Conservation (phyloP, 371 early-diverging fungal species). For the Mucor irregularis region DNA sequence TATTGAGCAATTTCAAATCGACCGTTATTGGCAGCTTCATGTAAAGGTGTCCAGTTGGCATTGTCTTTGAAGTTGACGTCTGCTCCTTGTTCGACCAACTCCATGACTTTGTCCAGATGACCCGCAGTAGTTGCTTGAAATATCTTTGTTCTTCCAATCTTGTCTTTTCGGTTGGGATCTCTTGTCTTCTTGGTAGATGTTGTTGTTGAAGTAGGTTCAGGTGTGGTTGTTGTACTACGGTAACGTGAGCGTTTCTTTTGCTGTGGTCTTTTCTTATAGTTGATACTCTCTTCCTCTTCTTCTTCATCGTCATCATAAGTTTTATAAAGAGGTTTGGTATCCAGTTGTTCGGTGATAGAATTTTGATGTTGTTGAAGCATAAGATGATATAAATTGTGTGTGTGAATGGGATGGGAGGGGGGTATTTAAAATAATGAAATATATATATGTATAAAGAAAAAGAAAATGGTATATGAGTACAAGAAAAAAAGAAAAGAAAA, state of each 20-base stretch:
- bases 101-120: constrained; percentile 48
- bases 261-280: background rate
- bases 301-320: constrained; percentile 10
- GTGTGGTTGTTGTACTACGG: background rate
- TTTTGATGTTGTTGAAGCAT: too few species aligned
- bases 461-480: background rate
- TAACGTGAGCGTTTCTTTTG: too few species aligned
- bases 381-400: too few species aligned
- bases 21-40: constrained; percentile 68
- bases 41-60: constrained; percentile 70
- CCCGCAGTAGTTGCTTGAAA: constrained; percentile 56
- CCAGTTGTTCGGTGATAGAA: too few species aligned
- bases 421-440: background rate
- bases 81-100: constrained; percentile 50
- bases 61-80: constrained; percentile 62
- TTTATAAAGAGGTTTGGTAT: background rate
- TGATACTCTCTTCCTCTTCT: constrained; percentile 6
- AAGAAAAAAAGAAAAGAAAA: background rate
- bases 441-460: background rate
- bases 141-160: constrained; percentile 59
- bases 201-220: background rate
- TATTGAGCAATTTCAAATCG: constrained; percentile 57
- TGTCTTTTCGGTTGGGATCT: constrained; percentile 58
- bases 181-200: constrained; percentile 1
- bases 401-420: too few species aligned